Evolutionary conservation across 139 green algal genomes (phyloP).

Genomic region (Zygnema cylindricum): DNA sequence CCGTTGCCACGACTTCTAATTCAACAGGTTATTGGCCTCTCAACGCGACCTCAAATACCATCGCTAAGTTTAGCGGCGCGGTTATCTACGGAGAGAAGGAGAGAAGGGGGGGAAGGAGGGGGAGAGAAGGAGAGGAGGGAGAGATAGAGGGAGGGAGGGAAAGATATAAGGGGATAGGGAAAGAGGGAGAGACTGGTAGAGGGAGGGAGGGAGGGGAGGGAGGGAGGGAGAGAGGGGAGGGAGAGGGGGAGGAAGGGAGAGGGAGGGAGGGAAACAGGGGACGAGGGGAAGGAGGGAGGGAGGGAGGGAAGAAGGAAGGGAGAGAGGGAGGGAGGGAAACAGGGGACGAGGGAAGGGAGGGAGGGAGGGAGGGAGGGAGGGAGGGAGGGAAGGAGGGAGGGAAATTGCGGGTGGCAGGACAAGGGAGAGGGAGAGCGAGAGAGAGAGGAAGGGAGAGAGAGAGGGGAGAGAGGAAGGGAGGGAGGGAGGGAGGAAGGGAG

Average conservation of each 20-base stretch:
- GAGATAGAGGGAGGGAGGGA: not conserved
- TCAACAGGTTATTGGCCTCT: conserved; percentile 24
- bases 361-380: not conserved
- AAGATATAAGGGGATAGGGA: not conserved
- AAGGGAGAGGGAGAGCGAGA: not conserved
- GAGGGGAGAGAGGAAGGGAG: not conserved
- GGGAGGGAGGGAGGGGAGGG: not conserved
- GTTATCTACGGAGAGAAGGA: conserved; percentile 2
- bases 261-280: not conserved
- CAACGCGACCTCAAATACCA: not conserved
- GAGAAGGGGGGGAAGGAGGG: not conserved
- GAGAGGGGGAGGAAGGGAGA: not conserved
- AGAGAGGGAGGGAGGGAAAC: not conserved
- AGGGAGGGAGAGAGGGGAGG: not conserved
- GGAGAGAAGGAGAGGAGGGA: not conserved
- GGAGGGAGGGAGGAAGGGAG: not conserved
- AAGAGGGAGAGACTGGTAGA: not conserved
- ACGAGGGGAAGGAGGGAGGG: not conserved
- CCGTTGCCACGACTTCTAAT: not conserved
- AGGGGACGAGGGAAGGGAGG: not conserved
- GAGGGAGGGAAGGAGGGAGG: not conserved
- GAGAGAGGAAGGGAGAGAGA: not conserved
- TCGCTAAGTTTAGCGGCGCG: not conserved
- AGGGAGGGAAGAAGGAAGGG: not conserved
- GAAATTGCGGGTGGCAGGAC: not conserved